Percentiles rank a stretch among this genome's conserved stretches.
phyloP scores from a whole-genome alignment of 805 yeast genomes.

The Grigorovia jiainica region DNA sequence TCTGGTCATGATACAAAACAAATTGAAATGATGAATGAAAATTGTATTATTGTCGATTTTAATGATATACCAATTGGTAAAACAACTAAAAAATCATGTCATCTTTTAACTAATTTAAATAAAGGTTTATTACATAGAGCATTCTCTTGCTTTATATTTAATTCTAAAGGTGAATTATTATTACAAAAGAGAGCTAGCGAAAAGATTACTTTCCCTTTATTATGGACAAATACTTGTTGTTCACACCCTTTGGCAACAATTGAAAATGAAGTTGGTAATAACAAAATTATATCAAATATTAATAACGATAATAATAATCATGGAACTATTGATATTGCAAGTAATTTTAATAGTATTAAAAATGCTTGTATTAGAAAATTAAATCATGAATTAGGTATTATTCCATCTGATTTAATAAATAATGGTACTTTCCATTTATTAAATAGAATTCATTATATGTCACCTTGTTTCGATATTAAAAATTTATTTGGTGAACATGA shows the following conservation, averaged over 20 bases:
- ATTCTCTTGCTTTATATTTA: conserved; percentile 88
- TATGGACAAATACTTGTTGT: conserved; percentile 99
- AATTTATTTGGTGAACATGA: conserved; percentile 90
- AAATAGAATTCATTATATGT: conserved; percentile 91
- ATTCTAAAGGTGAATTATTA: conserved; percentile 62
- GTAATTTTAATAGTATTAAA: conserved; percentile 69
- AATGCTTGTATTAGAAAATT: conserved; percentile 87
- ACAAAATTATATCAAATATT: conserved; percentile 7
- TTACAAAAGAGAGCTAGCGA: conserved; percentile 94
- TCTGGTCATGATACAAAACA: conserved; percentile 90
- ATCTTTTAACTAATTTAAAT: conserved; percentile 78
- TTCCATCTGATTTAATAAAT: conserved; percentile 44
- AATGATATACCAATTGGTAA: conserved; percentile 85
- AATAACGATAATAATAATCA: neutral
- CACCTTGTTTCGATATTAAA: conserved; percentile 57
- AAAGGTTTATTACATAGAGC: conserved; percentile 89
- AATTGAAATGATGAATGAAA: conserved; percentile 89
- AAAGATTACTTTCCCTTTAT: conserved; percentile 89
- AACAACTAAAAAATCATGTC: conserved; percentile 86
- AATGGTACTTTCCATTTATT: conserved; percentile 64
- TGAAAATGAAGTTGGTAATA: conserved; percentile 65
- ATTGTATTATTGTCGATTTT: conserved; percentile 87
- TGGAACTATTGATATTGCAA: conserved; percentile 31
- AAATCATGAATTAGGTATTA: conserved; percentile 87
- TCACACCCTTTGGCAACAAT: conserved; percentile 85